phyloP scores from a whole-genome alignment of 2,329 filamentous ascomycete genomes.

The Simplicillium sp. region DNA sequence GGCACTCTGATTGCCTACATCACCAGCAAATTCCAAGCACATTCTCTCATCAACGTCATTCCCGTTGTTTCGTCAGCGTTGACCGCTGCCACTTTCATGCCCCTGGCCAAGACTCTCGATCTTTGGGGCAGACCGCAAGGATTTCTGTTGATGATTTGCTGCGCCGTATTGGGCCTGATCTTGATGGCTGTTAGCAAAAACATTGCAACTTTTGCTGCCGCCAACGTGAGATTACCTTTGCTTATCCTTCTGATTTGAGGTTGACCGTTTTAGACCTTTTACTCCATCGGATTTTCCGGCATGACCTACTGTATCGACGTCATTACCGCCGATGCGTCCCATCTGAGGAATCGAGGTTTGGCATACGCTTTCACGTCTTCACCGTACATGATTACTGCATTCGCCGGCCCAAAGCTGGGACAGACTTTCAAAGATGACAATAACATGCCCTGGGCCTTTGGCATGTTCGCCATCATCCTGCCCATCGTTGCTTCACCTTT shows the following conservation, averaged over 20 bases:
- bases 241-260: not conserved
- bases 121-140: slow-evolving; percentile 54
- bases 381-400: slow-evolving; percentile 36
- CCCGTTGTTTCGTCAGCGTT: slow-evolving; percentile 44
- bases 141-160: slow-evolving; percentile 41
- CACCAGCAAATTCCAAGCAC: slow-evolving; percentile 39
- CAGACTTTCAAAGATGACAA: slow-evolving; percentile 18
- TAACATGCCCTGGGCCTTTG: slow-evolving; percentile 36
- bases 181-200: slow-evolving; percentile 50
- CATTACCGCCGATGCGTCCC: slow-evolving; percentile 54
- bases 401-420: slow-evolving; percentile 25
- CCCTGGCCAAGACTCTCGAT: slow-evolving; percentile 52
- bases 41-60: slow-evolving; percentile 44
- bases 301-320: slow-evolving; percentile 54
- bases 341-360: slow-evolving; percentile 25
- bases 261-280: slow-evolving; percentile 44
- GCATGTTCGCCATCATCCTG: slow-evolving; percentile 50
- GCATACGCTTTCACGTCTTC: slow-evolving; percentile 28
- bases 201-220: slow-evolving; percentile 37
- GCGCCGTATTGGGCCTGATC: slow-evolving; percentile 39
- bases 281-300: slow-evolving; percentile 50
- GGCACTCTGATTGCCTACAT: slow-evolving; percentile 32
- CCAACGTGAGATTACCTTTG: slow-evolving; percentile 27
- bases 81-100: slow-evolving; percentile 50
- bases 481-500: slow-evolving; percentile 45